Conservation (phyloP, 2,329 filamentous ascomycete genomes). For the Colletotrichum noveboracense region DNA sequence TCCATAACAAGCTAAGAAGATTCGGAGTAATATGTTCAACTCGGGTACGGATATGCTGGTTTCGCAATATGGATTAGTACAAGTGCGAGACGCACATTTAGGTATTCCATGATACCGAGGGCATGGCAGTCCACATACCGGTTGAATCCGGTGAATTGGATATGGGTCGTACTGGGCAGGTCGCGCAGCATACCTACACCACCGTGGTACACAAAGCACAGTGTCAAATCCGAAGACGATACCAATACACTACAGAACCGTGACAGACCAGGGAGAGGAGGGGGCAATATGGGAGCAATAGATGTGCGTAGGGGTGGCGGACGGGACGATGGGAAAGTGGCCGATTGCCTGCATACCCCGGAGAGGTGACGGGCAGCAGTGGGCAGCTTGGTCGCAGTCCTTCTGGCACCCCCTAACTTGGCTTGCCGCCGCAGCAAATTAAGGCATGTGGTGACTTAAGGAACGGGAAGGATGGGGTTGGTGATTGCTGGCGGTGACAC, state of each 20-base stretch:
- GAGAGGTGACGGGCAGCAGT: background rate
- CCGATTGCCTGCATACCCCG: background rate
- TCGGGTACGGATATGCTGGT: background rate
- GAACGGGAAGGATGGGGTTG: background rate
- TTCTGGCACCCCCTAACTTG: background rate
- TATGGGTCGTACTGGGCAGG: background rate
- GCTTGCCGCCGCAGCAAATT: background rate
- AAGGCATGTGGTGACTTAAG: background rate
- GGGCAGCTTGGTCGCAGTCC: background rate
- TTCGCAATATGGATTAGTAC: background rate
- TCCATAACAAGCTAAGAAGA: too few species aligned
- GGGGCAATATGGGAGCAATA: background rate
- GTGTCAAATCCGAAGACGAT: background rate
- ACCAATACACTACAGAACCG: background rate
- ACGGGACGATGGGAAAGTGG: slow-evolving; percentile 4
- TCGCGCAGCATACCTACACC: background rate
- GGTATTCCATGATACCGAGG: slow-evolving; percentile 8
- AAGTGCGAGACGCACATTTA: slow-evolving; percentile 8
- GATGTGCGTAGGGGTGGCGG: background rate
- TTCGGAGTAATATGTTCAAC: too few species aligned
- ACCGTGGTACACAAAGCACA: background rate
- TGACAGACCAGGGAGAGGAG: background rate
- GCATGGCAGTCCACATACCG: slow-evolving; percentile 1
- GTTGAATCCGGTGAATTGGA: background rate
- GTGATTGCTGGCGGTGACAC: background rate